phyloP scores from a whole-genome alignment of 1,139 yeast genomes.

The Groenewaldozyma auringiensis region DNA sequence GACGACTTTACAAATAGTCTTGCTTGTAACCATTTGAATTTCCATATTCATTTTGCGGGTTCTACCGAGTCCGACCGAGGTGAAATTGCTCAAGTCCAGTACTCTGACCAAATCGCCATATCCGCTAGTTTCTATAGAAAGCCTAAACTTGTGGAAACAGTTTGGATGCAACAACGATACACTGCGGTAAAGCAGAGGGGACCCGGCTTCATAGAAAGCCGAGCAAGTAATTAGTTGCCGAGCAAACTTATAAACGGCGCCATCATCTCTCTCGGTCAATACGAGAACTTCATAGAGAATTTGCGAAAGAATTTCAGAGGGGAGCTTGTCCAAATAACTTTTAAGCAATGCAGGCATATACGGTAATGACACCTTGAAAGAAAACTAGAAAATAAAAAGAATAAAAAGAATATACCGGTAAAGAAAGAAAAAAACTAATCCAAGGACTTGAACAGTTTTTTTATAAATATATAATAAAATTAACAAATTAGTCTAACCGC shows the following conservation, averaged over 20 bases:
- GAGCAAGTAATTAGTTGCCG: conserved; percentile 28
- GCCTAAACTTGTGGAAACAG: conserved; percentile 64
- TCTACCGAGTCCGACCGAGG: conserved; percentile 84
- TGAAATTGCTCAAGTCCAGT: conserved; percentile 81
- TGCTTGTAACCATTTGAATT: conserved; percentile 80
- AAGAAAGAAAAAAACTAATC: too few species aligned
- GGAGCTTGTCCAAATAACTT: conserved; percentile 21
- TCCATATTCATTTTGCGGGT: conserved; percentile 86
- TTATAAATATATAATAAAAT: too few species aligned
- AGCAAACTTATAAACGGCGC: conserved; percentile 17
- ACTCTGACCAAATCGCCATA: conserved; percentile 65
- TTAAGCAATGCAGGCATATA: conserved; percentile 1
- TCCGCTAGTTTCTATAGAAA: conserved; percentile 45
- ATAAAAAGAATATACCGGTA: too few species aligned
- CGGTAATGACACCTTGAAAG: neutral
- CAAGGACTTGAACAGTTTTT: too few species aligned
- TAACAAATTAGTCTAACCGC: too few species aligned
- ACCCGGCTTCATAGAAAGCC: conserved; percentile 31
- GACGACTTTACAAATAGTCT: conserved; percentile 58
- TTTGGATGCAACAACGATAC: conserved; percentile 75
- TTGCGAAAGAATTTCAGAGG: conserved; percentile 28
- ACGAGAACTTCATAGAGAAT: conserved; percentile 27
- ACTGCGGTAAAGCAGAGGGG: conserved; percentile 49
- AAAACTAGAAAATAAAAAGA: too few species aligned
- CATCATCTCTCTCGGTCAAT: conserved; percentile 3